phyloP scores from a whole-genome alignment of 2,329 filamentous ascomycete species.

The Sarocladium strictum region DNA sequence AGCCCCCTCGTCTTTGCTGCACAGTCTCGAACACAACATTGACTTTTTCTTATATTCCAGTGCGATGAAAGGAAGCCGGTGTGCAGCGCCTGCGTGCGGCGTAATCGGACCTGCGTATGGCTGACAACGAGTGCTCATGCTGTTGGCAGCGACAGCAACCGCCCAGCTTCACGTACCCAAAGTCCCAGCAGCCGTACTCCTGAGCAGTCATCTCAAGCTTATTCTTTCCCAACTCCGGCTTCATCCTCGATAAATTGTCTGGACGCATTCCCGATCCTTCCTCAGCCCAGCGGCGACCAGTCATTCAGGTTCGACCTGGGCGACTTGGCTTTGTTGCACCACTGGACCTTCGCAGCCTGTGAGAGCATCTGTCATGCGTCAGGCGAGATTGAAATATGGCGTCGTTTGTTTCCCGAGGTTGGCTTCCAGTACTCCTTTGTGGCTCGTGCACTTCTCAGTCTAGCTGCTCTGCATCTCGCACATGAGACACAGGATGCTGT shows the following conservation, averaged over 20 bases:
- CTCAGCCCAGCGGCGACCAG: not conserved
- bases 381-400: conserved; percentile 9
- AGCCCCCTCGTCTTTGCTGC: not conserved
- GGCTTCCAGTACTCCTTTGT: conserved; percentile 14
- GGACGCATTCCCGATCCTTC: not conserved
- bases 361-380: conserved; percentile 5
- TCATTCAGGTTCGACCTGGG: conserved; percentile 6
- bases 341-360: conserved; percentile 14
- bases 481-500: not conserved
- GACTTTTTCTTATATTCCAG: conserved; percentile 6
- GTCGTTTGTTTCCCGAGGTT: conserved; percentile 11
- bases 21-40: not conserved
- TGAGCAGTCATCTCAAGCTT: too few relatives aligned
- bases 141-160: not conserved
- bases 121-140: not conserved
- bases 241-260: not conserved
- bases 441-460: conserved; percentile 12
- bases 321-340: conserved; percentile 15
- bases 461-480: conserved; percentile 14
- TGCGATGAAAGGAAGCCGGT: conserved; percentile 13
- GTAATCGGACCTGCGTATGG: not conserved
- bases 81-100: conserved; percentile 12
- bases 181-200: not conserved
- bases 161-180: not conserved
- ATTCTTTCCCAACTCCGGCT: not conserved